Evolutionary conservation across 2,329 filamentous ascomycete species (phyloP).

Genomic region (Aspergillus glaucus): DNA sequence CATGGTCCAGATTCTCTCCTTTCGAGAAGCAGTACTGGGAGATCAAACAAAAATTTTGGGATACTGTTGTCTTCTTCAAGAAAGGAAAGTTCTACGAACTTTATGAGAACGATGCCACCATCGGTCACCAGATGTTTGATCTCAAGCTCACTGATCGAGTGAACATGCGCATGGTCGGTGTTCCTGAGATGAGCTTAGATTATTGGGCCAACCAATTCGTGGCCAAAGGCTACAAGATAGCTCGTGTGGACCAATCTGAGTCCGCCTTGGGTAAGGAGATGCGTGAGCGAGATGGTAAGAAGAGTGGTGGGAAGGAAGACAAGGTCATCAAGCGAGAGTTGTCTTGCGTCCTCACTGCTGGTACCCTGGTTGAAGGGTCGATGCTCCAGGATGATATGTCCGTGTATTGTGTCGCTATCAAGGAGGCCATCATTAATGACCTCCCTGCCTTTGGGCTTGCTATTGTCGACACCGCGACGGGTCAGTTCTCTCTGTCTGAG

Average conservation of each 20-base stretch:
- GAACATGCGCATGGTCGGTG: slow-evolving; percentile 99
- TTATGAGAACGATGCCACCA: slow-evolving; percentile 94
- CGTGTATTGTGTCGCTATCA: slow-evolving; percentile 92
- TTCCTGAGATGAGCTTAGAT: slow-evolving; percentile 90
- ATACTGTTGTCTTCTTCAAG: slow-evolving; percentile 98
- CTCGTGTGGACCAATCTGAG: slow-evolving; percentile 93
- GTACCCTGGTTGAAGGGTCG: slow-evolving; percentile 86
- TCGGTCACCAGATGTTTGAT: slow-evolving; percentile 94
- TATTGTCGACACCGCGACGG: slow-evolving; percentile 92
- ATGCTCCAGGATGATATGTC: slow-evolving; percentile 99
- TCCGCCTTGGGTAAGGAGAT: slow-evolving; percentile 95
- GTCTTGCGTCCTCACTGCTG: slow-evolving; percentile 81
- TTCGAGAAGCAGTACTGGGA: slow-evolving; percentile 99
- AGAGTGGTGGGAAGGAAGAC: slow-evolving; percentile 60
- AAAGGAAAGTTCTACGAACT: slow-evolving; percentile 99
- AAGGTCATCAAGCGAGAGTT: slow-evolving; percentile 91
- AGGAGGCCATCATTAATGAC: slow-evolving; percentile 65
- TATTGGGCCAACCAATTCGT: slow-evolving; percentile 98
- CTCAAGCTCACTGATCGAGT: slow-evolving; percentile 95
- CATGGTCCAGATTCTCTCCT: slow-evolving; percentile 77
- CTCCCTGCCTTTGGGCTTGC: slow-evolving; percentile 82
- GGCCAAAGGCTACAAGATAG: slow-evolving; percentile 95
- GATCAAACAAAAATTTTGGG: slow-evolving; percentile 97
- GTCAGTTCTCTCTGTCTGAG: slow-evolving; percentile 87
- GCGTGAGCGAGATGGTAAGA: slow-evolving; percentile 71